Conservation (phyloP, 1,284 basidiomycete genomes). For the Moniliella sp. region DNA sequence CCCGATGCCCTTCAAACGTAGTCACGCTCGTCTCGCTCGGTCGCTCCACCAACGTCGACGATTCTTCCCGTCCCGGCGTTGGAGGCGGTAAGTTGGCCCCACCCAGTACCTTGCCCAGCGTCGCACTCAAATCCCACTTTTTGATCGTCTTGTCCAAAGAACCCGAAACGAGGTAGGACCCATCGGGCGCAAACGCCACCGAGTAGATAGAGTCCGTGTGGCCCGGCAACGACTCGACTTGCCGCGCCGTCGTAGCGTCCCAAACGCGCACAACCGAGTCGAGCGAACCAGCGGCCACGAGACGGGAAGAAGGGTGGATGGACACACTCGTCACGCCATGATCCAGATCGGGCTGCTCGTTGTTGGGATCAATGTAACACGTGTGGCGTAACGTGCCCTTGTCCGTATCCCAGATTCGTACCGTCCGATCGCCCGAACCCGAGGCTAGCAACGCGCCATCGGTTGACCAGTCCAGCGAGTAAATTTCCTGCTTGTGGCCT, state of each 20-base stretch:
- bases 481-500: slow-evolving; percentile 63
- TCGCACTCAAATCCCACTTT: slow-evolving; percentile 54
- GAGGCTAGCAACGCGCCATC: slow-evolving; percentile 59
- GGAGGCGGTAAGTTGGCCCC: too few species aligned
- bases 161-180: slow-evolving; percentile 56
- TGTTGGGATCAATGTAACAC: slow-evolving; percentile 34
- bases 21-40: too few species aligned
- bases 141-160: slow-evolving; percentile 75
- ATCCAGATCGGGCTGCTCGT: slow-evolving; percentile 49
- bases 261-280: slow-evolving; percentile 31
- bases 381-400: slow-evolving; percentile 37
- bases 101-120: too few species aligned
- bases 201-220: slow-evolving; percentile 64
- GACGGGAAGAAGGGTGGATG: slow-evolving; percentile 51
- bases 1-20: too few species aligned
- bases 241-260: slow-evolving; percentile 50
- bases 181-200: slow-evolving; percentile 65
- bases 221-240: slow-evolving; percentile 51
- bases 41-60: too few species aligned
- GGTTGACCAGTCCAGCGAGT: slow-evolving; percentile 67
- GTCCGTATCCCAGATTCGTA: slow-evolving; percentile 28
- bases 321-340: slow-evolving; percentile 60
- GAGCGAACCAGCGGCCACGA: slow-evolving; percentile 69
- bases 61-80: too few species aligned
- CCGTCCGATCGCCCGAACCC: slow-evolving; percentile 66